phyloP scores from a whole-genome alignment of 768 basidiomycete genomes.

The Antrodiella citrinella region DNA sequence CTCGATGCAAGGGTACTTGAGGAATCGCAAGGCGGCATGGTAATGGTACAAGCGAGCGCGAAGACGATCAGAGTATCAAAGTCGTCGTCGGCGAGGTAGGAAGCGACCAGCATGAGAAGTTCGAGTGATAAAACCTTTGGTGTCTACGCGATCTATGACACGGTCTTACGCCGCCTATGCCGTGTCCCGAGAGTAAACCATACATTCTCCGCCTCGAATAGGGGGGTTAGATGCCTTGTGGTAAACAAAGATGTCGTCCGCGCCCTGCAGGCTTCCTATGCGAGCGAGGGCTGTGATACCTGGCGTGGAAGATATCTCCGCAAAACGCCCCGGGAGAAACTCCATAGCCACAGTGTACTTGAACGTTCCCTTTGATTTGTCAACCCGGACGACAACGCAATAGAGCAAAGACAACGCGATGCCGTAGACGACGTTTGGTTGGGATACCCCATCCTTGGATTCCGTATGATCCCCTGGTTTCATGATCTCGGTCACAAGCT shows the following conservation, averaged over 20 bases:
- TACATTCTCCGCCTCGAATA: too few species aligned
- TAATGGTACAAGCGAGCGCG: neutral
- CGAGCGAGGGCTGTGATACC: neutral
- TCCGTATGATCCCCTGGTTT: neutral
- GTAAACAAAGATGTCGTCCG: neutral
- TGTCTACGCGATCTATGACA: too few species aligned
- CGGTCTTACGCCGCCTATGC: too few species aligned
- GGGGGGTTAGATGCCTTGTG: neutral
- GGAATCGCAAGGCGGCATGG: neutral
- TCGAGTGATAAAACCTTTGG: too few species aligned
- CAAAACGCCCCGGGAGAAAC: neutral
- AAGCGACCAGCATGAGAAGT: neutral
- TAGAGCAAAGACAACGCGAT: neutral
- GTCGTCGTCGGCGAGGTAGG: neutral
- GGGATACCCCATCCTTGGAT: too few species aligned
- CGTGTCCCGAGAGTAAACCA: too few species aligned
- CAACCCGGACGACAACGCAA: conserved; percentile 3
- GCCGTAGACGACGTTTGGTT: conserved; percentile 1
- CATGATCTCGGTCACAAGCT: neutral
- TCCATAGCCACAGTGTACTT: neutral
- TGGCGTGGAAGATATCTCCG: neutral
- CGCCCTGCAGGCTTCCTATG: neutral
- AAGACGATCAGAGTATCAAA: neutral
- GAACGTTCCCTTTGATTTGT: neutral
- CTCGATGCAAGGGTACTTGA: neutral